phyloP scores from a whole-genome alignment of 371 early-diverging fungal species.

The Saksenaea vasiformis region DNA sequence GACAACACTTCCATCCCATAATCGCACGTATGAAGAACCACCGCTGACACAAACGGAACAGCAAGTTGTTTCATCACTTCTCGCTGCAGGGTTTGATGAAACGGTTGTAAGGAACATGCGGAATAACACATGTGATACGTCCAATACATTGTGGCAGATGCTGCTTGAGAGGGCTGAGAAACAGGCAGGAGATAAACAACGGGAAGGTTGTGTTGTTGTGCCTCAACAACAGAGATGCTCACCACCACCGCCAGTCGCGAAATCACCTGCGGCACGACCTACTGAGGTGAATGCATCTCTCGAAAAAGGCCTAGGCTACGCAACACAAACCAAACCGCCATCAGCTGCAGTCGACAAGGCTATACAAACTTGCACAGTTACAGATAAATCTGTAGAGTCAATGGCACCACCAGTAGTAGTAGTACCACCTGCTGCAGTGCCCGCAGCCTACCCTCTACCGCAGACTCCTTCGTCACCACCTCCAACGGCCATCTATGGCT shows the following conservation, averaged over 20 bases:
- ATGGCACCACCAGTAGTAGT: not conserved
- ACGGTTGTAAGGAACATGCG: conserved; percentile 64
- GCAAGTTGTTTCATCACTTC: conserved; percentile 51
- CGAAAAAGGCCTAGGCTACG: not conserved
- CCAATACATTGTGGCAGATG: conserved; percentile 75
- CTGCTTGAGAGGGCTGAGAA: conserved; percentile 49
- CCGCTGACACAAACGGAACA: conserved; percentile 47
- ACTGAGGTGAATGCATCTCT: not conserved
- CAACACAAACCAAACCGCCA: conserved; percentile 3
- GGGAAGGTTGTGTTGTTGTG: not conserved
- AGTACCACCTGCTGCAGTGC: no score
- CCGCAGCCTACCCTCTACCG: conserved; percentile 22
- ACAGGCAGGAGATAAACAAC: conserved; percentile 13
- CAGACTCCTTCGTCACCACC: not conserved
- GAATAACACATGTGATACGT: conserved; percentile 65
- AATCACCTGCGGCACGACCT: not conserved
- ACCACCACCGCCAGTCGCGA: not conserved
- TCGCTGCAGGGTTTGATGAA: conserved; percentile 68
- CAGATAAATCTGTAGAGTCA: not conserved
- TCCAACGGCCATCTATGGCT: conserved; percentile 19
- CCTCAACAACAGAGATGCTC: conserved; percentile 6
- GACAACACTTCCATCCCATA: conserved; percentile 11
- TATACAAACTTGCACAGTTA: conserved; percentile 4
- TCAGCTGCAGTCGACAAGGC: conserved; percentile 3
- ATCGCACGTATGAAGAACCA: conserved; percentile 22